Conservation (phyloP, 73 alveolate species). For the Blepharisma stoltei region DNA sequence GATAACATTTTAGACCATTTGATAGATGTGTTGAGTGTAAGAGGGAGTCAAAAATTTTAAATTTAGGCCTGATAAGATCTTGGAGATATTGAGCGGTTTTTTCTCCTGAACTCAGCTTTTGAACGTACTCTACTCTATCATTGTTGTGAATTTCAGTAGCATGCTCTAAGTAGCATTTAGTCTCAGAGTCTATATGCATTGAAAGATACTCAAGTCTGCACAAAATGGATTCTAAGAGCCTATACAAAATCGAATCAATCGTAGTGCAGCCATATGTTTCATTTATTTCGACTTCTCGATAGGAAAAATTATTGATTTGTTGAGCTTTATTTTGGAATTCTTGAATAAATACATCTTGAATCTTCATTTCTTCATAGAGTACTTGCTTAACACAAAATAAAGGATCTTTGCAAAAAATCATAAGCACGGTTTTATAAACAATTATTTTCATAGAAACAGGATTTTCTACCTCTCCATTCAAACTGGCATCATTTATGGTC, state of each 20-base stretch:
- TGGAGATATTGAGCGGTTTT: neutral
- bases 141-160: neutral
- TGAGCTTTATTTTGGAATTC: neutral
- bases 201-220: slow-evolving; percentile 3
- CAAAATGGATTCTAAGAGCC: slow-evolving; percentile 7
- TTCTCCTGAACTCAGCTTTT: neutral
- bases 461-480: neutral
- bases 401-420: slow-evolving; percentile 21
- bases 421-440: neutral
- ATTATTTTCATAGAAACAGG: slow-evolving; percentile 14
- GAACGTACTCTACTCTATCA: neutral
- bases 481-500: neutral
- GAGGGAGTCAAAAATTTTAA: slow-evolving; percentile 7
- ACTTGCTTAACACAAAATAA: neutral
- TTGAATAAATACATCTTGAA: neutral
- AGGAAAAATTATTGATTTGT: neutral
- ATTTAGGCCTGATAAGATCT: slow-evolving; percentile 25
- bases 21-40: neutral
- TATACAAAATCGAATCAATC: slow-evolving; percentile 19
- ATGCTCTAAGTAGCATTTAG: neutral
- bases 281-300: neutral
- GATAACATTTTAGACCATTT: neutral
- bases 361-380: neutral
- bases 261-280: neutral
- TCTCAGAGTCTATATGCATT: neutral